Conservation (phyloP, 371 early-diverging fungal species). For the Mucor irregularis region DNA sequence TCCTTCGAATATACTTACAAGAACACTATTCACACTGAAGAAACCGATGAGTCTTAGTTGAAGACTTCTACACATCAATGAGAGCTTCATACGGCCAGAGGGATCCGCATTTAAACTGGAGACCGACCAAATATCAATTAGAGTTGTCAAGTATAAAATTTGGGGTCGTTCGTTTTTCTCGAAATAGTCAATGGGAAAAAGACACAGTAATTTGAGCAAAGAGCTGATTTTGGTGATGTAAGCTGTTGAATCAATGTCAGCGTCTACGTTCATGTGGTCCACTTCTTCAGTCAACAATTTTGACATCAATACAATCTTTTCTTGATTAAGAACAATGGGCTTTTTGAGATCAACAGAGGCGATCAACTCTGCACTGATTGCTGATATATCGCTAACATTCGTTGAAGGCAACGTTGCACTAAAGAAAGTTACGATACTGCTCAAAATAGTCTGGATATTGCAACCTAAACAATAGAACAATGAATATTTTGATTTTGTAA, state of each 20-base stretch:
- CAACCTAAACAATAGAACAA: conserved; percentile 15
- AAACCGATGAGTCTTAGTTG: conserved; percentile 37
- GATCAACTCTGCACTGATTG: conserved; percentile 9
- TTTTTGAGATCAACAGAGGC: background rate
- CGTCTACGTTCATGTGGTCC: conserved; percentile 20
- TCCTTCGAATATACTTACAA: conserved; percentile 28
- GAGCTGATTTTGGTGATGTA: conserved; percentile 15
- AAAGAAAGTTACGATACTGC: conserved; percentile 15
- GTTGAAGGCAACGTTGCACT: conserved; percentile 3
- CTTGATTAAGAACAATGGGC: background rate
- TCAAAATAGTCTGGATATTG: conserved; percentile 20
- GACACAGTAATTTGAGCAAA: conserved; percentile 31
- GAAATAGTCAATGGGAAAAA: conserved; percentile 58
- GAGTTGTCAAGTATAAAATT: conserved; percentile 34
- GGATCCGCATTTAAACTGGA: conserved; percentile 19
- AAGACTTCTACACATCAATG: conserved; percentile 38
- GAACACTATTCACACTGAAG: conserved; percentile 38
- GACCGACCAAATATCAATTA: conserved; percentile 45
- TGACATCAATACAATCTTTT: background rate
- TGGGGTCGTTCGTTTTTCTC: conserved; percentile 48
- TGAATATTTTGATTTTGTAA: background rate
- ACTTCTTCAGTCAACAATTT: background rate
- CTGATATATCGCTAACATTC: conserved; percentile 14
- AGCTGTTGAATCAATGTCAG: background rate
- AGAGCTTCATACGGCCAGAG: conserved; percentile 26